Evolutionary conservation across 116 monocot genomes (phyloP), one percentile per base, ranked within the genome.

Genomic region (Papilionanthe hybrid): DNA sequence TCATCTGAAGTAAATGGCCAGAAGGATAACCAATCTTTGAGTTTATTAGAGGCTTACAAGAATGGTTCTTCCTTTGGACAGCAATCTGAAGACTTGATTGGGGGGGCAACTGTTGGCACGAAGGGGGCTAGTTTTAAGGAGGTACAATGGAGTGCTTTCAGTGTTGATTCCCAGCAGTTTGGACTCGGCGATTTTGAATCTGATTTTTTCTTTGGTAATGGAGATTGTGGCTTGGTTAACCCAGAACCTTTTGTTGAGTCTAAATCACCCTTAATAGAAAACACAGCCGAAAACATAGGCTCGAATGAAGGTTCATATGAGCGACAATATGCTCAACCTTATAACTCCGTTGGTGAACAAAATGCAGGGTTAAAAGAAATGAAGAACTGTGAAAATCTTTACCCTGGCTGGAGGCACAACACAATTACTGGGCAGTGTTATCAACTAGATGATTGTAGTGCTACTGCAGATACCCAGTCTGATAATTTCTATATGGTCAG

Each of bases 391-490:
- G 99, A 99, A 78, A 92, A 88, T 77, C 84, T 92, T 58, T 99
- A 99, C 75, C 99, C 99, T 5, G 99, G 90, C 22, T 95, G 99
- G 99, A 99, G 92, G 78, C 95, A 86, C 73, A 89, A 95, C 78
- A 43, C 80, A 9, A 90, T 27, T 77, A 89, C 92, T 18, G 90
- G 92, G 27, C 91, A 86, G 19, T 99, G 93, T 91, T 99, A 99
- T 72, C 95, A 92, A 77, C 63, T 93, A 29, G 93, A 93, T 75
- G 81, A 81, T 81, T 80, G 77, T 77, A 82, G 88, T 82, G 18
- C 83, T 9, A 28, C 80, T 44, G 28, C 49, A 29, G 83, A 82
- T 58, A 18, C 78, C 7, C 86, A 89, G 55, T 49, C 12, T 6
- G 81, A 74, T 55, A 79, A 56, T 74, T 67, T 53, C 22, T 77